Percentiles rank a stretch among this genome's conserved stretches.
These are phyloP conservation scores for Malania oleifera DNA, from an alignment of 164 flowering plant species.

Conservation along the genomic window DNA sequence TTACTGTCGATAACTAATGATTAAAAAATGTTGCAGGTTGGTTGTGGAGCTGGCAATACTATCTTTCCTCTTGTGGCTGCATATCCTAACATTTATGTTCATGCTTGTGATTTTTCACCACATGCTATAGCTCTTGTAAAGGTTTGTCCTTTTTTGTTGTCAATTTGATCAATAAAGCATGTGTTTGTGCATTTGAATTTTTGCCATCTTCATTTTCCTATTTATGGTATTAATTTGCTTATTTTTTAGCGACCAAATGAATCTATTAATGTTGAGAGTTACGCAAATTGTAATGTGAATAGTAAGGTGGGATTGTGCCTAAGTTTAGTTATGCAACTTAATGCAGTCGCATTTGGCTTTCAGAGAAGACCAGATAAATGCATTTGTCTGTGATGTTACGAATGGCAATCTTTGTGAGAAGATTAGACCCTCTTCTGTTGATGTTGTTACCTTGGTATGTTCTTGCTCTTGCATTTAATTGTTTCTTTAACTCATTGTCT, in stretches of 20 bases:
- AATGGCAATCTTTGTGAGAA: constrained; percentile 31
- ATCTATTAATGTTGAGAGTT: too few relatives aligned
- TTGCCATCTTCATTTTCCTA: too few relatives aligned
- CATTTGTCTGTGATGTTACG: constrained; percentile 42
- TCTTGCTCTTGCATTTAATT: too few relatives aligned
- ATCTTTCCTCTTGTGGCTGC: constrained; percentile 40
- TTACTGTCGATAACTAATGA: neutral
- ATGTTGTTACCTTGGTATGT: constrained; percentile 50
- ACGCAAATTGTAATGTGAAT: too few relatives aligned
- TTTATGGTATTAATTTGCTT: too few relatives aligned
- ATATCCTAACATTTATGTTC: constrained; percentile 40
- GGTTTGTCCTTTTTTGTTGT: constrained; percentile 18
- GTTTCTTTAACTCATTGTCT: neutral
- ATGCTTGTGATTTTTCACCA: constrained; percentile 55
- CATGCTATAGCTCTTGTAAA: constrained; percentile 37
- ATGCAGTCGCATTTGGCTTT: constrained; percentile 40
- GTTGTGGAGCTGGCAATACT: constrained; percentile 59
- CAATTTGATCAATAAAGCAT: too few relatives aligned
- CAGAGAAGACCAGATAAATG: constrained; percentile 29
- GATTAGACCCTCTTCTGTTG: constrained; percentile 37
- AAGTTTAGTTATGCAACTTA: neutral
- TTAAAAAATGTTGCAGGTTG: constrained; percentile 28
- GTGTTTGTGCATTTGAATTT: too few relatives aligned
- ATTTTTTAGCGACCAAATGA: too few relatives aligned
- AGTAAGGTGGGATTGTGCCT: neutral